Percentiles rank a stretch among this genome's conserved stretches.
Conservation (phyloP, 2,329 filamentous ascomycete genomes). For the Cladosporium sp. region DNA sequence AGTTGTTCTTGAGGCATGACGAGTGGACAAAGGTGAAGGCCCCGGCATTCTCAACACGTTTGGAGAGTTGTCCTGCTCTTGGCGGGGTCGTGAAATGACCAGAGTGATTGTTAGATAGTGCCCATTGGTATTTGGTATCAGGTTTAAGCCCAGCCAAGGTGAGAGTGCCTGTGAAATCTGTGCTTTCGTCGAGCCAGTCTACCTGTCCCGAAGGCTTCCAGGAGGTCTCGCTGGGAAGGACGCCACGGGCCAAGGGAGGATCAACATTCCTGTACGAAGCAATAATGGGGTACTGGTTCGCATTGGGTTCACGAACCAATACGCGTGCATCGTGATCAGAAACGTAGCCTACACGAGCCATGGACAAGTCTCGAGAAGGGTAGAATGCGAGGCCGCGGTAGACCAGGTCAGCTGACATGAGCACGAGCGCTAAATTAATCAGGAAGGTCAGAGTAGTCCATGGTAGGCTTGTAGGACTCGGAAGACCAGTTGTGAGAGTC, state of each 20-base stretch:
- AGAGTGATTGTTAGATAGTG: slow-evolving; percentile 80
- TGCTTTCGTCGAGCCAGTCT: slow-evolving; percentile 68
- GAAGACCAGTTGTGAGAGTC: slow-evolving; percentile 74
- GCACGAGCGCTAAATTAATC: slow-evolving; percentile 70
- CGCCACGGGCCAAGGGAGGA: slow-evolving; percentile 24
- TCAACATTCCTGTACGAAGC: slow-evolving; percentile 60
- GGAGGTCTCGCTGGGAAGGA: slow-evolving; percentile 50
- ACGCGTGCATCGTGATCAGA: slow-evolving; percentile 78
- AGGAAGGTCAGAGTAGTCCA: slow-evolving; percentile 59
- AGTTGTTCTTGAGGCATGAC: slow-evolving; percentile 87
- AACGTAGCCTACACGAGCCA: slow-evolving; percentile 84
- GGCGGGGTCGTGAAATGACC: slow-evolving; percentile 82
- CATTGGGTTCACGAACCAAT: slow-evolving; percentile 80
- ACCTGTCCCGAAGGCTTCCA: slow-evolving; percentile 70
- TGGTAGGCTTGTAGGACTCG: slow-evolving; percentile 68
- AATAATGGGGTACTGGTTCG: slow-evolving; percentile 71
- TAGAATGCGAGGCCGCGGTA: slow-evolving; percentile 72
- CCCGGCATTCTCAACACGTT: slow-evolving; percentile 57
- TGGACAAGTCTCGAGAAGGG: slow-evolving; percentile 73
- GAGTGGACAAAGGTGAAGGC: slow-evolving; percentile 89
- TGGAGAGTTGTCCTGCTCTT: slow-evolving; percentile 62
- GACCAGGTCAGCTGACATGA: slow-evolving; percentile 74
- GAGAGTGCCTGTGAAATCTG: slow-evolving; percentile 78
- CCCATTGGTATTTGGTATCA: slow-evolving; percentile 79
- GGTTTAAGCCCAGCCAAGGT: slow-evolving; percentile 67